phyloP scores from a whole-genome alignment of 768 basidiomycete genomes.

The Xerocomus potaroensis region DNA sequence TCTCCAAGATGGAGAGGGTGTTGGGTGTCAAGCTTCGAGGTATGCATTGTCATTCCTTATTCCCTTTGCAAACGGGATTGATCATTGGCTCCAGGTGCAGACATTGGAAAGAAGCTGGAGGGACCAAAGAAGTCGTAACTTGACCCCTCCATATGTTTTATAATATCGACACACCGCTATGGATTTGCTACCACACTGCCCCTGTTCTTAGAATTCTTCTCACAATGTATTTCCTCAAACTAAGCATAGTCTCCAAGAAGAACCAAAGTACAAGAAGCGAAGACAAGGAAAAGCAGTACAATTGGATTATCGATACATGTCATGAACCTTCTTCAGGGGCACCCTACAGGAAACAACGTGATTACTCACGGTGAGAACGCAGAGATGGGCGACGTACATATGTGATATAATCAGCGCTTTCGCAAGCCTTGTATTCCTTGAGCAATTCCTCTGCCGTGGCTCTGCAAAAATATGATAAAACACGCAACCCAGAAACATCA shows the following conservation, averaged over 20 bases:
- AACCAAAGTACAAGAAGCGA: constrained; percentile 3
- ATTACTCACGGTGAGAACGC: background rate
- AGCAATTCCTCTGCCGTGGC: constrained; percentile 83
- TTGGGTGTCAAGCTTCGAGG: constrained; percentile 90
- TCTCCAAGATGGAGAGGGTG: constrained; percentile 82
- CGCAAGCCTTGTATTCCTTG: constrained; percentile 95
- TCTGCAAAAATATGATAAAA: constrained; percentile 36
- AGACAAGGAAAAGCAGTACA: background rate
- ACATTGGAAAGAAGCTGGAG: constrained; percentile 87
- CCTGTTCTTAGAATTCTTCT: constrained; percentile 19
- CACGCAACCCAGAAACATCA: background rate
- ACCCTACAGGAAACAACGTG: constrained; percentile 22
- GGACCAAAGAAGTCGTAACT: constrained; percentile 67
- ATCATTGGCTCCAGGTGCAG: constrained; percentile 44
- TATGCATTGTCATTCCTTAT: constrained; percentile 31
- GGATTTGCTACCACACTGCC: constrained; percentile 13
- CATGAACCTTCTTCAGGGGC: constrained; percentile 31
- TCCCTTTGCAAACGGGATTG: background rate
- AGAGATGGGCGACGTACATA: constrained; percentile 48
- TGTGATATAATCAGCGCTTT: constrained; percentile 90
- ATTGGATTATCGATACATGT: constrained; percentile 2
- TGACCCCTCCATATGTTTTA: constrained; percentile 35
- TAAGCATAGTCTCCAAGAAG: constrained; percentile 4
- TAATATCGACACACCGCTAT: constrained; percentile 24
- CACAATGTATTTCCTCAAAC: constrained; percentile 21